A percentile compares a stretch with the other conserved stretches of the same genome.
Conservation (phyloP, 106 monocot species). For the Alisma plantagoaquatica region DNA sequence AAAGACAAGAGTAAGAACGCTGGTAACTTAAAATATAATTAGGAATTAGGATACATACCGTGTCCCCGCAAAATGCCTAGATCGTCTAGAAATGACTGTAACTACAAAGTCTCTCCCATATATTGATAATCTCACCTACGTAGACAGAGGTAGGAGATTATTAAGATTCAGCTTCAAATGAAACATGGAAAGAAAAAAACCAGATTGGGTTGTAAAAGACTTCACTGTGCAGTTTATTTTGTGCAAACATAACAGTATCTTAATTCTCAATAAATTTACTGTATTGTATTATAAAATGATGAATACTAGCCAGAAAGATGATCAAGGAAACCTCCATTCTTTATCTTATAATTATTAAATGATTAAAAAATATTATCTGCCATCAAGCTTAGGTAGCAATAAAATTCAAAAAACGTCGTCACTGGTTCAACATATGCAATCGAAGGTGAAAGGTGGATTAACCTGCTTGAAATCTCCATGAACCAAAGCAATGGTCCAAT, state of each 20-base stretch:
- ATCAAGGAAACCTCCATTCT: not conserved
- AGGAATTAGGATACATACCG: too few relatives aligned
- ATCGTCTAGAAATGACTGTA: slow-evolving; percentile 76
- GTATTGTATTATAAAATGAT: not conserved
- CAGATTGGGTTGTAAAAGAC: too few relatives aligned
- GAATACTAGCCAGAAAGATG: not conserved
- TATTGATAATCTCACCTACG: slow-evolving; percentile 61
- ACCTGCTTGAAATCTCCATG: slow-evolving; percentile 95
- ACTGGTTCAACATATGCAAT: too few relatives aligned
- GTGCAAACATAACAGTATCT: too few relatives aligned
- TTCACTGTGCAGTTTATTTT: too few relatives aligned
- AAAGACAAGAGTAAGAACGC: too few relatives aligned
- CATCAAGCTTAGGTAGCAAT: too few relatives aligned
- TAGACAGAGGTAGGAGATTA: slow-evolving; percentile 1
- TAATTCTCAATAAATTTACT: not conserved
- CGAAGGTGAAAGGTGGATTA: not conserved
- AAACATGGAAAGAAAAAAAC: too few relatives aligned
- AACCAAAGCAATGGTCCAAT: slow-evolving; percentile 92
- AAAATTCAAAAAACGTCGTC: too few relatives aligned
- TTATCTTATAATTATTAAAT: too few relatives aligned
- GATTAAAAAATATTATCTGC: too few relatives aligned
- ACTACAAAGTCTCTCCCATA: slow-evolving; percentile 82
- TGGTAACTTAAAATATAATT: too few relatives aligned
- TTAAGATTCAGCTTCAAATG: slow-evolving; percentile 5
- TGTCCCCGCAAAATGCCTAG: slow-evolving; percentile 99